A percentile compares a stretch with the other conserved stretches of the same genome.
phyloP scores from a whole-genome alignment of 192 early-diverging fungal species.

The Lunasporangiospora selenospora region DNA sequence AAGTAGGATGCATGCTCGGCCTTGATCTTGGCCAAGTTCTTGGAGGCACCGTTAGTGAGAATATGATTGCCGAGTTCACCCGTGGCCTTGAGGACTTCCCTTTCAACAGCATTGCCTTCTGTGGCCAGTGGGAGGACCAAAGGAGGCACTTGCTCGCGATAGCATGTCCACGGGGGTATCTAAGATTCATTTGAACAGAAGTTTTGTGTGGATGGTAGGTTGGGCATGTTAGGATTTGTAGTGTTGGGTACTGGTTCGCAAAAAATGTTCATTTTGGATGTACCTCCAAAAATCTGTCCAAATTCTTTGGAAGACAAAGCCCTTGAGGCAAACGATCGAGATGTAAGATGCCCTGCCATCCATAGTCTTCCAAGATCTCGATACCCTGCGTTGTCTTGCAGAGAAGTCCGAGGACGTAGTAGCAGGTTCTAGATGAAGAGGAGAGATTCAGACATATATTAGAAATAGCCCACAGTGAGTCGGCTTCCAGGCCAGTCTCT shows the following conservation, averaged over 20 bases:
- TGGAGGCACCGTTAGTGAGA: conserved; percentile 78
- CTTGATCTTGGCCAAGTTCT: conserved; percentile 68
- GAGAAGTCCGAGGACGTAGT: conserved; percentile 75
- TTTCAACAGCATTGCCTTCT: conserved; percentile 48
- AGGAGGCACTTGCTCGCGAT: conserved; percentile 45
- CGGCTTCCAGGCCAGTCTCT: not conserved
- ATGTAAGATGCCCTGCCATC: conserved; percentile 75
- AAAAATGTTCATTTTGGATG: conserved; percentile 39
- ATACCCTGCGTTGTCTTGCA: conserved; percentile 72
- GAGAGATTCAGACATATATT: not conserved
- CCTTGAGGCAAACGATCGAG: conserved; percentile 57
- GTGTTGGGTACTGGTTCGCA: not conserved
- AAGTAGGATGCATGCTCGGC: conserved; percentile 68
- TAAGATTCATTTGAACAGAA: conserved; percentile 14
- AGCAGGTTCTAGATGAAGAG: conserved; percentile 66
- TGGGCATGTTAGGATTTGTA: conserved; percentile 53
- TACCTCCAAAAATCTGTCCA: conserved; percentile 68
- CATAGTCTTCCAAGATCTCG: conserved; percentile 72
- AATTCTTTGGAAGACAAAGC: conserved; percentile 71
- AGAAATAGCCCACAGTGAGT: not conserved
- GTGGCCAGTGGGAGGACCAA: conserved; percentile 41
- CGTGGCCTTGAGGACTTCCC: conserved; percentile 72
- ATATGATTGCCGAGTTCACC: conserved; percentile 87
- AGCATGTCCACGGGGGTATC: conserved; percentile 55
- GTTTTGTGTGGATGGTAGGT: conserved; percentile 10